These are phyloP conservation scores for Blastocystis sp. DNA, from an alignment of 352 stramenopile genomes.

Conservation along the genomic window DNA sequence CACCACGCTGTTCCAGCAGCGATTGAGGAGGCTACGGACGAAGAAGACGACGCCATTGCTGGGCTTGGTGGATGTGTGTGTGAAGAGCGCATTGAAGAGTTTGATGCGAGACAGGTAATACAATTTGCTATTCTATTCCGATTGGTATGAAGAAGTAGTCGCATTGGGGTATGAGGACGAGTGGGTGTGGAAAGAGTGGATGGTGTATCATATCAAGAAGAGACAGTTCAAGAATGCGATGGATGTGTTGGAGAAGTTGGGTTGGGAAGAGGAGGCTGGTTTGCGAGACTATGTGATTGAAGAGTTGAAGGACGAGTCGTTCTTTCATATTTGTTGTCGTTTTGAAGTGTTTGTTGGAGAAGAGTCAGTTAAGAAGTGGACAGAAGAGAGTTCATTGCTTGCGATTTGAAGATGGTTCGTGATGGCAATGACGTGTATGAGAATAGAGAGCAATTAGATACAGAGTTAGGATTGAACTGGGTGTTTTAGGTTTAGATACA, in stretches of 20 bases:
- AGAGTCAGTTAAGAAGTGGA: too few relatives aligned
- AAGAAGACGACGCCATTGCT: neutral
- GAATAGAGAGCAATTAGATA: too few relatives aligned
- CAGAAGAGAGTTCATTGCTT: too few relatives aligned
- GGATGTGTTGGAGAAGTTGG: neutral
- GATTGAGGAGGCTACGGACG: neutral
- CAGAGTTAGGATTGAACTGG: too few relatives aligned
- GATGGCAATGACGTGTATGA: too few relatives aligned
- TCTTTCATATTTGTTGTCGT: neutral
- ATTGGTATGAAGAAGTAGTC: too few relatives aligned
- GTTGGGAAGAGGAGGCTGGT: neutral
- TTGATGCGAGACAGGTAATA: too few relatives aligned
- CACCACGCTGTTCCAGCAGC: neutral
- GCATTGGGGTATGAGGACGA: slow-evolving; percentile 5
- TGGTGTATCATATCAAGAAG: neutral
- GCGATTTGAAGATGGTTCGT: too few relatives aligned
- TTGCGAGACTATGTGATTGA: neutral
- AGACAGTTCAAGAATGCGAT: neutral
- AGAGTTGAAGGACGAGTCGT: neutral
- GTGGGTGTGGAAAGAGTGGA: neutral
- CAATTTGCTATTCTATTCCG: too few relatives aligned
- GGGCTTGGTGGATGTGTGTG: too few relatives aligned
- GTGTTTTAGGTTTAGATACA: too few relatives aligned
- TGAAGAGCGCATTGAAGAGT: neutral
- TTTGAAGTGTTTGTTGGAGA: too few relatives aligned